Base-by-base conservation (phyloP, 73 alveolate species). In the Paramecium tetraurelia region DNA sequence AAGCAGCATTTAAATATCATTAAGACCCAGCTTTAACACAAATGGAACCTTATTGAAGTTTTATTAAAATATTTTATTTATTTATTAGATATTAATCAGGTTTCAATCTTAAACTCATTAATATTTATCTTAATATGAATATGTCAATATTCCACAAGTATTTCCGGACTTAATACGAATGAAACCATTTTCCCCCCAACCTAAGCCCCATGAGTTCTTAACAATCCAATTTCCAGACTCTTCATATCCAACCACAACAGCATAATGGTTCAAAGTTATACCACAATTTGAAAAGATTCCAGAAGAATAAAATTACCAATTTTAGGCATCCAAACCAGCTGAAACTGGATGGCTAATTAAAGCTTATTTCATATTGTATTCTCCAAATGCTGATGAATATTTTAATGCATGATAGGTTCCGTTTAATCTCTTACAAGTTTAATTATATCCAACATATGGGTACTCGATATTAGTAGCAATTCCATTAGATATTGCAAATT, bases 201-300 rank as follows among this genome's bases (percentile, higher is more conserved):
- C 20, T 6, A 21, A 7, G 7, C 89, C 87, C 88, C 88, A 87
- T 58, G 93, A 87, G 44, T 87, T 87, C 35, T 77, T 87, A 21
- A 87, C 86, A 7, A 87, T 87, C 93, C 93, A 87, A 40, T 36
- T 44, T 69, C 93, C 93, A 29, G 41, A 38, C 7, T 85, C 92
- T 31, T 77, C 92, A 92, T 96, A 96, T 38, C 98, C 99, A 41
- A 96, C 98, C 29, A 95, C 94, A 24, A 92, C 40, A 27, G 95
- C 98, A 46, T 95, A 97, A 86, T 96, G 99, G 43, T 95, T 94
- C n/a, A 93, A 86, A 33, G 89, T 84, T 9, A 63, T 24, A n/a
- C 89, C 85, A 41, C 93, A 87, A 44, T 70, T 46, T 38, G 57
- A 50, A 58, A 85, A 72, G 27, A 94, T 59, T 50, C 98, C 98